Evolutionary conservation across 331 rosid genomes (phyloP).

Genomic region (Malus hybrid): DNA sequence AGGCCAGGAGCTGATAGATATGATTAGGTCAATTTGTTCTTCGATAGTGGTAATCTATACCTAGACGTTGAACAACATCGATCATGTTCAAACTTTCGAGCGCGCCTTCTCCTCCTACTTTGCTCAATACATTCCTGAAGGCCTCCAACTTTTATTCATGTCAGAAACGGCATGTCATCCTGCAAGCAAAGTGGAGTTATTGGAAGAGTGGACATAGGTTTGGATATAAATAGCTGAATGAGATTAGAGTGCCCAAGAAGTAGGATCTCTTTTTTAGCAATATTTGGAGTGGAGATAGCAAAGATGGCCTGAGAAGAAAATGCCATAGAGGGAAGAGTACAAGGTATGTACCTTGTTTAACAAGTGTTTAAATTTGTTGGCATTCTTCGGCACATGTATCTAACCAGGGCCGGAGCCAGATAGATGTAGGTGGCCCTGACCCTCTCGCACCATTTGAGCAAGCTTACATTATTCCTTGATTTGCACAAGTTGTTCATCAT

Average conservation of each 20-base stretch:
- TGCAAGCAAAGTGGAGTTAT: background rate
- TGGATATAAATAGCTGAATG: background rate
- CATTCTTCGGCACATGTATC: no score
- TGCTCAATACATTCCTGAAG: slow-evolving; percentile 19
- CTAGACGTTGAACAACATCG: slow-evolving; percentile 43
- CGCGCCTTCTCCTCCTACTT: slow-evolving; percentile 8
- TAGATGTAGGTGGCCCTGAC: no score
- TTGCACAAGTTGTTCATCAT: no score
- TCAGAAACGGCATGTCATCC: slow-evolving; percentile 17
- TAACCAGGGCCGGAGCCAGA: no score
- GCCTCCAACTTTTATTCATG: slow-evolving; percentile 16
- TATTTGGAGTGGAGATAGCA: background rate
- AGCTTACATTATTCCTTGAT: no score
- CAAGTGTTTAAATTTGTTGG: no score
- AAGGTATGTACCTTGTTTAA: no score
- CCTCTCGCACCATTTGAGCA: no score
- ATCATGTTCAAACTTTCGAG: slow-evolving; percentile 26
- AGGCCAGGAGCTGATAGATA: background rate
- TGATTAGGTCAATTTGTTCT: slow-evolving; percentile 37
- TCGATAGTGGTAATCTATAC: slow-evolving; percentile 40
- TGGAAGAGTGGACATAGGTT: background rate
- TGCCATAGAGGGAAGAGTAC: background rate
- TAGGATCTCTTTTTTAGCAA: background rate
- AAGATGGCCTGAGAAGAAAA: background rate
- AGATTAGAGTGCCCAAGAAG: background rate